Evolutionary conservation across 2,329 filamentous ascomycete genomes (phyloP).

Genomic region (Pseudocercospora cruenta): DNA sequence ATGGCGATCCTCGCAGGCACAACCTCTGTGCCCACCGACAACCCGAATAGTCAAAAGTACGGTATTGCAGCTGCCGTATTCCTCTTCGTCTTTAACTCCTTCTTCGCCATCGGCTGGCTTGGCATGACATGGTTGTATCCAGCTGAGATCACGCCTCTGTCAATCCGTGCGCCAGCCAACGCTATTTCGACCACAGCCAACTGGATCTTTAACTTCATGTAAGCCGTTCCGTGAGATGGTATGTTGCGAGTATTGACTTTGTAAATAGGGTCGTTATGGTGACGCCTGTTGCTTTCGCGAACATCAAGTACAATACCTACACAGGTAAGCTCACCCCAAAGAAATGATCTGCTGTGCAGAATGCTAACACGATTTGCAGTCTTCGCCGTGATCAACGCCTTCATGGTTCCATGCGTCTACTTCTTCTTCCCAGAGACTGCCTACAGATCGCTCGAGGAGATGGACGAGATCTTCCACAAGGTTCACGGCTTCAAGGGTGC

Average conservation of each 20-base stretch:
- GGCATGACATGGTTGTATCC: constrained; percentile 32
- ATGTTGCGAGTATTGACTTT: too few species aligned
- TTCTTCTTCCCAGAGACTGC: constrained; percentile 56
- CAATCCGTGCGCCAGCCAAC: constrained; percentile 42
- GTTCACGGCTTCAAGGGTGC: constrained; percentile 54
- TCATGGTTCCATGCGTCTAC: constrained; percentile 56
- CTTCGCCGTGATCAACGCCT: constrained; percentile 65
- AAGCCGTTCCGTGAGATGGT: too few species aligned
- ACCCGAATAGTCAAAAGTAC: constrained; percentile 24
- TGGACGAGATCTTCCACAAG: constrained; percentile 58
- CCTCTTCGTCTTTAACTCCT: constrained; percentile 44
- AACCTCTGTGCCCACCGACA: constrained; percentile 25
- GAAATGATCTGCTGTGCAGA: not conserved
- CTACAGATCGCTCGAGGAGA: constrained; percentile 67
- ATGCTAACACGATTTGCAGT: constrained; percentile 36
- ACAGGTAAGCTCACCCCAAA: too few species aligned
- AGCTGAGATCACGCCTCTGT: constrained; percentile 41
- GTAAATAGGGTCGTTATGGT: constrained; percentile 63
- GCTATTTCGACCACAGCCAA: constrained; percentile 51
- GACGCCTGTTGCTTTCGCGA: constrained; percentile 60
- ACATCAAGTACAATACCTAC: constrained; percentile 64
- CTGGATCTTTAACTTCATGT: constrained; percentile 44
- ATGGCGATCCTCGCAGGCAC: constrained; percentile 39
- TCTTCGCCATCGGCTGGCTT: constrained; percentile 42
- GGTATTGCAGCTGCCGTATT: constrained; percentile 47